These are phyloP conservation scores for Capronia americana DNA, from an alignment of 2,329 filamentous ascomycete genomes.

Conservation along the genomic window DNA sequence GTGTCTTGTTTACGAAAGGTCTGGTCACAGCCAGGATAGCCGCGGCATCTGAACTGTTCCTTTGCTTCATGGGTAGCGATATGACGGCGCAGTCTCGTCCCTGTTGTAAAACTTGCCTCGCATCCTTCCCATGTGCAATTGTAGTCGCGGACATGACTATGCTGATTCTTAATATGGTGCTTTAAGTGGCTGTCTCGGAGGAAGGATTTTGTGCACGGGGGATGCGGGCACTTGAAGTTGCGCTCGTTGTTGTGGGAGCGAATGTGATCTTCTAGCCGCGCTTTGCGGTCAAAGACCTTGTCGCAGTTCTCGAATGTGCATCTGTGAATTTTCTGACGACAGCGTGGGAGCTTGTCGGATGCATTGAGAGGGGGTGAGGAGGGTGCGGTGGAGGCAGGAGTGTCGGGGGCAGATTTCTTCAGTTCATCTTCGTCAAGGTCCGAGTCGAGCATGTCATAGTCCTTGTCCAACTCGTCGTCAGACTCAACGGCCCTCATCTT, in stretches of 20 bases:
- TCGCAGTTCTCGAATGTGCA: conserved; percentile 77
- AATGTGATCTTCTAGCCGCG: conserved; percentile 77
- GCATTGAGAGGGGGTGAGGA: conserved; percentile 26
- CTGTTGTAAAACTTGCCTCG: conserved; percentile 80
- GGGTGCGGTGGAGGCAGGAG: conserved; percentile 40
- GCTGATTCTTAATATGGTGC: conserved; percentile 82
- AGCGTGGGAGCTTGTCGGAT: conserved; percentile 54
- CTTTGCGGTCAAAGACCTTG: conserved; percentile 87
- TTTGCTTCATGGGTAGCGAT: conserved; percentile 77
- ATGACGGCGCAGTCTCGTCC: conserved; percentile 77
- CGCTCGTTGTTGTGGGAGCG: conserved; percentile 86
- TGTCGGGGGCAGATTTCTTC: conserved; percentile 29
- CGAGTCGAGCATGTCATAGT: conserved; percentile 36
- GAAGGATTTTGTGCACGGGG: conserved; percentile 81
- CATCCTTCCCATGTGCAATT: conserved; percentile 75
- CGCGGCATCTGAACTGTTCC: conserved; percentile 76
- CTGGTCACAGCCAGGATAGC: conserved; percentile 72
- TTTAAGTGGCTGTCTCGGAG: conserved; percentile 84
- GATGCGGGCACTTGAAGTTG: conserved; percentile 73
- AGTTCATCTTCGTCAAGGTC: conserved; percentile 29
- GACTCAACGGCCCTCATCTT: conserved; percentile 36
- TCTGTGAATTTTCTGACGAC: conserved; percentile 75
- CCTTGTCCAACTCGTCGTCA: conserved; percentile 33
- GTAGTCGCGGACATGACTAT: conserved; percentile 73
- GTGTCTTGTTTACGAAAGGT: conserved; percentile 88